Evolutionary conservation across 2,329 filamentous ascomycete species (phyloP).

Genomic region (Sporothrix phasma): DNA sequence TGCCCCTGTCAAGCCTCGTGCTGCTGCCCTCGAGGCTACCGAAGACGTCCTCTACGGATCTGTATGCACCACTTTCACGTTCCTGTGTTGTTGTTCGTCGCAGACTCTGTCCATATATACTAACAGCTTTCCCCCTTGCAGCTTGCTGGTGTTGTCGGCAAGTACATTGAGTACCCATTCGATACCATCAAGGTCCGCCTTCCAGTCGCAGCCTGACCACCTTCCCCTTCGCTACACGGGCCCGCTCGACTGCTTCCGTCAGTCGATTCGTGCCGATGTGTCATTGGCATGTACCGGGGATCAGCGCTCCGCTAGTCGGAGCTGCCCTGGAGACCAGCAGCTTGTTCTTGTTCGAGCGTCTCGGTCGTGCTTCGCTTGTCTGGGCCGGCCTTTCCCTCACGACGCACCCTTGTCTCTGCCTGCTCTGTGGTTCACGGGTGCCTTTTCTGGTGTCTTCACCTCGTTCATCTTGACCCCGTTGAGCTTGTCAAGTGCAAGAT

Average conservation of each 20-base stretch:
- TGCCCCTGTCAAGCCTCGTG: slow-evolving; percentile 26
- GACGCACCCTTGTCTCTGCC: slow-evolving; percentile 60
- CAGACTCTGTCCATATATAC: not conserved
- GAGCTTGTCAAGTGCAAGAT: slow-evolving; percentile 98
- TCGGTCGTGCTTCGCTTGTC: slow-evolving; percentile 59
- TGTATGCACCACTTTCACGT: slow-evolving; percentile 35
- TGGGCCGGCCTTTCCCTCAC: slow-evolving; percentile 36
- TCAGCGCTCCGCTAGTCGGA: slow-evolving; percentile 81
- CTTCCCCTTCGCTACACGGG: slow-evolving; percentile 74
- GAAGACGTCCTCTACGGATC: slow-evolving; percentile 89
- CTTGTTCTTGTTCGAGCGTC: slow-evolving; percentile 82
- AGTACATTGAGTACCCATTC: slow-evolving; percentile 97
- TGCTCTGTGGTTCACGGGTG: slow-evolving; percentile 69
- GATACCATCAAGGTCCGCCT: slow-evolving; percentile 97
- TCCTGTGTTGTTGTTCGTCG: not conserved
- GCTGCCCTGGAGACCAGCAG: slow-evolving; percentile 88
- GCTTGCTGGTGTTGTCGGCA: slow-evolving; percentile 78
- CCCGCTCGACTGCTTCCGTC: slow-evolving; percentile 84
- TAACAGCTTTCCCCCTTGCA: slow-evolving; percentile 27
- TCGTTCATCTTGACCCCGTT: slow-evolving; percentile 83
- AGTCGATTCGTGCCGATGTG: slow-evolving; percentile 70
- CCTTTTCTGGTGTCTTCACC: slow-evolving; percentile 77
- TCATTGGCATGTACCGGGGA: slow-evolving; percentile 82
- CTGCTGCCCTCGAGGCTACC: slow-evolving; percentile 53
- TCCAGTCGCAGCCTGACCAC: slow-evolving; percentile 85